Conservation (phyloP, 768 basidiomycete species). For the Leccinum fibrillosum region DNA sequence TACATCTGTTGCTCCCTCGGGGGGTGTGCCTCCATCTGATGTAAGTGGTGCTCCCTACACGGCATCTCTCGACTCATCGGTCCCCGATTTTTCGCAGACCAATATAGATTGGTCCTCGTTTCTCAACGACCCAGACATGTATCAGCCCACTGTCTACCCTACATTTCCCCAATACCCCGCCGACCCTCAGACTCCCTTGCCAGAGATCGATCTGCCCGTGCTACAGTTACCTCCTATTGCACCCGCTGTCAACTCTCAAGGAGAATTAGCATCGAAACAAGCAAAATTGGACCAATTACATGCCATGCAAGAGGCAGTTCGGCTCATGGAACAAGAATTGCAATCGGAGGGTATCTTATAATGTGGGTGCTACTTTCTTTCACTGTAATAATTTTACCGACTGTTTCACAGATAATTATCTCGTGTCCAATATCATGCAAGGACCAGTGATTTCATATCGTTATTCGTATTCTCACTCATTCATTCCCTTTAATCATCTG, state of each 20-base stretch:
- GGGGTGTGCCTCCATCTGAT: not conserved
- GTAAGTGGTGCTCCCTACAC: not conserved
- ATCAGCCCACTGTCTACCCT: not conserved
- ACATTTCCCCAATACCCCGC: constrained; percentile 1
- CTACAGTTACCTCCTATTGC: constrained; percentile 18
- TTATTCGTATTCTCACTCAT: constrained; percentile 17
- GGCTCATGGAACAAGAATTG: constrained; percentile 34
- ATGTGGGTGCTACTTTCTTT: not conserved
- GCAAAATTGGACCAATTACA: constrained; percentile 20
- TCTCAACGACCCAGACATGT: not conserved
- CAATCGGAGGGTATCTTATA: constrained; percentile 19
- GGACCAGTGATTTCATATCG: constrained; percentile 19
- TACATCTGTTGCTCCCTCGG: not conserved
- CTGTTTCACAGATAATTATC: constrained; percentile 5
- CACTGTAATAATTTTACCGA: too few relatives aligned
- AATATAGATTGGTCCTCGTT: constrained; percentile 17
- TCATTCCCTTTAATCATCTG: not conserved
- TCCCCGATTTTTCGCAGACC: constrained; percentile 2
- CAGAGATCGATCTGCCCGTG: constrained; percentile 26
- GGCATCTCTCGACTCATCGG: not conserved
- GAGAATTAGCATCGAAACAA: constrained; percentile 6
- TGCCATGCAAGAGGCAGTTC: constrained; percentile 33
- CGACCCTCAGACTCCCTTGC: constrained; percentile 3
- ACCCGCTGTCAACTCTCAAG: not conserved
- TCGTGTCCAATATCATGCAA: not conserved